A percentile compares a stretch with the other conserved stretches of the same genome.
Evolutionary conservation across 1,284 basidiomycete species (phyloP).

Genomic region (Ustilago shanxiensis): DNA sequence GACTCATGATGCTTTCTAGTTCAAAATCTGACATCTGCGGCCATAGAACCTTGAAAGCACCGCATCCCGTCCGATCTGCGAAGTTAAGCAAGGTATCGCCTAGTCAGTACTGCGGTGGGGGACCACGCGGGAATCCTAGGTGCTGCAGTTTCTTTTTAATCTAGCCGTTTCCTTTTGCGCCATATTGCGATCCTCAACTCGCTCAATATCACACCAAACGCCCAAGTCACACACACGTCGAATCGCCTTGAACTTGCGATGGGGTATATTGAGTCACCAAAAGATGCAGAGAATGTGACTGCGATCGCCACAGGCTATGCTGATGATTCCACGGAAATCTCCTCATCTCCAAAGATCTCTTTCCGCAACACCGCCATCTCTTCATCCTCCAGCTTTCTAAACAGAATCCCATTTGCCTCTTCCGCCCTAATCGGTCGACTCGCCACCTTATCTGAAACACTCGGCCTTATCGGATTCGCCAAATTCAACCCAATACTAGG

Average conservation of each 20-base stretch:
- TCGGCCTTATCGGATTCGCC: constrained; percentile 7
- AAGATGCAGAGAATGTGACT: background rate
- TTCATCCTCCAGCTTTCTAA: constrained; percentile 24
- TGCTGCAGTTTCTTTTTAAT: constrained; percentile 76
- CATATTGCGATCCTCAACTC: too few species aligned
- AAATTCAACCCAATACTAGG: constrained; percentile 35
- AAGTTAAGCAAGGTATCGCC: constrained; percentile 83
- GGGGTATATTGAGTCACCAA: background rate
- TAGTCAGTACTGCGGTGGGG: constrained; percentile 86
- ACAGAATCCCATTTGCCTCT: constrained; percentile 48
- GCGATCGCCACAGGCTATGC: background rate
- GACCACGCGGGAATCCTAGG: constrained; percentile 85
- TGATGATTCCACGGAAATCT: background rate
- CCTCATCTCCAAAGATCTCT: constrained; percentile 43
- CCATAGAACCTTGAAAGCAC: constrained; percentile 84
- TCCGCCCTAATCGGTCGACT: constrained; percentile 13
- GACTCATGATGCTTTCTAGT: too few species aligned
- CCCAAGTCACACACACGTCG: too few species aligned
- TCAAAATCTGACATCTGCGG: constrained; percentile 80
- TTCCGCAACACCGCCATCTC: constrained; percentile 19
- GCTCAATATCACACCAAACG: too few species aligned
- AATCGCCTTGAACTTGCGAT: too few species aligned
- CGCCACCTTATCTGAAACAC: background rate
- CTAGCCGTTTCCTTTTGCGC: too few species aligned
- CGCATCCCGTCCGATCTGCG: constrained; percentile 84